Conservation (phyloP, 1,284 basidiomycete species). For the Cutaneotrichosporon dermatis region DNA sequence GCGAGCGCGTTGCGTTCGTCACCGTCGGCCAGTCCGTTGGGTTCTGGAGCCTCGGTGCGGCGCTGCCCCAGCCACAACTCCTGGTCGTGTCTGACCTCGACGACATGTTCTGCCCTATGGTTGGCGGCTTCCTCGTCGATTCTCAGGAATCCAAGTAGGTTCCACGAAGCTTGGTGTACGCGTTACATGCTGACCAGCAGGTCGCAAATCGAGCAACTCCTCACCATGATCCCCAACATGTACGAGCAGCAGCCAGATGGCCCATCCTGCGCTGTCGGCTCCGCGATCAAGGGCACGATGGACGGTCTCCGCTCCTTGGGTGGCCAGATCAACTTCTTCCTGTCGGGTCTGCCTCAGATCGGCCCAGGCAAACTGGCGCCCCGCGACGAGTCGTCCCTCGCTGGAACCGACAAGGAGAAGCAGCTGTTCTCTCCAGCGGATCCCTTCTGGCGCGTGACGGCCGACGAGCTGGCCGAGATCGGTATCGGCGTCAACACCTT, state of each 20-base stretch:
- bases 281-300: slow-evolving; percentile 68
- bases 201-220: slow-evolving; percentile 41
- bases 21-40: slow-evolving; percentile 81
- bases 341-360: slow-evolving; percentile 68
- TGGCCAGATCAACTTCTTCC: slow-evolving; percentile 81
- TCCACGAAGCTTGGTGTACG: not conserved
- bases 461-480: slow-evolving; percentile 80
- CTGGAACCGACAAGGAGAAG: slow-evolving; percentile 86
- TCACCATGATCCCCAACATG: slow-evolving; percentile 64
- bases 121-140: slow-evolving; percentile 72
- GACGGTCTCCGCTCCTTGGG: slow-evolving; percentile 74
- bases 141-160: slow-evolving; percentile 64
- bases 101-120: slow-evolving; percentile 83
- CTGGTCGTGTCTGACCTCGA: slow-evolving; percentile 82
- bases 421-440: slow-evolving; percentile 71
- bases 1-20: slow-evolving; percentile 64
- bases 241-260: slow-evolving; percentile 52
- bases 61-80: slow-evolving; percentile 62
- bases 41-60: slow-evolving; percentile 81
- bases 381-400: slow-evolving; percentile 66
- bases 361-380: slow-evolving; percentile 67
- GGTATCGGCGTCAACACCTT: slow-evolving; percentile 90
- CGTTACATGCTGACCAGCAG: slow-evolving; percentile 16
- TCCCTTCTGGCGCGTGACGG: slow-evolving; percentile 72
- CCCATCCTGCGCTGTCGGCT: slow-evolving; percentile 67